These are phyloP conservation scores for Monilinia fructigena DNA, from an alignment of 2,329 filamentous ascomycete species.

Conservation along the genomic window DNA sequence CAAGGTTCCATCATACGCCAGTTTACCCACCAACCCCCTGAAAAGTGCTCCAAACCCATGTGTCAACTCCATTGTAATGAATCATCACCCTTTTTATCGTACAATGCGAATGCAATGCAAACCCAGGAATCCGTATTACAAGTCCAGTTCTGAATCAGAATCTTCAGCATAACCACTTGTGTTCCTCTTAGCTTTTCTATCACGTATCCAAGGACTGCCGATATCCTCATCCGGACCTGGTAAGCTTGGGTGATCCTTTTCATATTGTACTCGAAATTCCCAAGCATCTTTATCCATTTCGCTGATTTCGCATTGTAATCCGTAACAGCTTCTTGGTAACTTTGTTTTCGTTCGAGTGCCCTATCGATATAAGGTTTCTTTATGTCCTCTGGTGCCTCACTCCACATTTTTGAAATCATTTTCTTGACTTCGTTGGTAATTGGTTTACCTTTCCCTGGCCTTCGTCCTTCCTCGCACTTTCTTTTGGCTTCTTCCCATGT, in stretches of 20 bases:
- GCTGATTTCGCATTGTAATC: slow-evolving; percentile 61
- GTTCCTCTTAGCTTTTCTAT: slow-evolving; percentile 39
- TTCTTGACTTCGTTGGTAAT: slow-evolving; percentile 79
- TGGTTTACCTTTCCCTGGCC: slow-evolving; percentile 61
- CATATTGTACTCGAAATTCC: slow-evolving; percentile 53
- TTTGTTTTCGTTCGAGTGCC: slow-evolving; percentile 67
- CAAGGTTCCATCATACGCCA: slow-evolving; percentile 20
- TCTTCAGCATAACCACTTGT: slow-evolving; percentile 40
- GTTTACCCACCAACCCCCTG: slow-evolving; percentile 9
- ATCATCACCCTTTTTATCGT: slow-evolving; percentile 20
- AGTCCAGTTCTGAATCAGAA: slow-evolving; percentile 36
- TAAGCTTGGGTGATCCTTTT: slow-evolving; percentile 51
- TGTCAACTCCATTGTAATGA: slow-evolving; percentile 20
- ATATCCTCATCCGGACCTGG: slow-evolving; percentile 40
- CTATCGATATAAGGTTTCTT: slow-evolving; percentile 76
- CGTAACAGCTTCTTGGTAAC: slow-evolving; percentile 57
- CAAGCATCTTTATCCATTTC: slow-evolving; percentile 68
- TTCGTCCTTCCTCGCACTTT: slow-evolving; percentile 64
- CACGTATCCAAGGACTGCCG: slow-evolving; percentile 37
- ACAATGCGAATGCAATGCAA: slow-evolving; percentile 24
- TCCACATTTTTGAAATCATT: slow-evolving; percentile 90
- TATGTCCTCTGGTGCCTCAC: slow-evolving; percentile 66
- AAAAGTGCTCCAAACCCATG: slow-evolving; percentile 22
- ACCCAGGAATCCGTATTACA: slow-evolving; percentile 21
- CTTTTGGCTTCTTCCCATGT: slow-evolving; percentile 63